These are phyloP conservation scores for Aspergillus pseudoglaucus DNA, from an alignment of 2,329 filamentous ascomycete genomes.

Conservation along the genomic window DNA sequence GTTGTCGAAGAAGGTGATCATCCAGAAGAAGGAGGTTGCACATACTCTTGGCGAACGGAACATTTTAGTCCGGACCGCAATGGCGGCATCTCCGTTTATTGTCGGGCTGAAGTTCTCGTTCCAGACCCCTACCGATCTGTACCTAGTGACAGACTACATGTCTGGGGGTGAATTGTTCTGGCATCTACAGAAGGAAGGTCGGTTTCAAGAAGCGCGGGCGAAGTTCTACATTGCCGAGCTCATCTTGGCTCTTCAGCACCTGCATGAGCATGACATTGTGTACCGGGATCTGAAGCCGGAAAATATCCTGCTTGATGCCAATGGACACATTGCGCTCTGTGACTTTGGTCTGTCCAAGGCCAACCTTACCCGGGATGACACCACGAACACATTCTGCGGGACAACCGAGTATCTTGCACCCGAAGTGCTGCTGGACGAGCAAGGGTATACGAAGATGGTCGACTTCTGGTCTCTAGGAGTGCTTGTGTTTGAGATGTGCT, in stretches of 20 bases:
- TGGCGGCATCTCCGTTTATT: constrained; percentile 93
- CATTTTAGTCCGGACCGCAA: constrained; percentile 92
- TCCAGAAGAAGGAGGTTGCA: constrained; percentile 98
- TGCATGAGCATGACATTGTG: constrained; percentile 95
- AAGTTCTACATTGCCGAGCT: constrained; percentile 99
- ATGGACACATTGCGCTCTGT: constrained; percentile 94
- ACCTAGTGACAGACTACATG: constrained; percentile 99
- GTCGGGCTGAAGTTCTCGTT: constrained; percentile 98
- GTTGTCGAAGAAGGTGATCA: constrained; percentile 97
- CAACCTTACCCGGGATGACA: constrained; percentile 93
- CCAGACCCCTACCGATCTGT: constrained; percentile 92
- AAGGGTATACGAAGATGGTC: constrained; percentile 99
- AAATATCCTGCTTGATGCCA: constrained; percentile 93
- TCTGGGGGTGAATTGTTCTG: constrained; percentile 97
- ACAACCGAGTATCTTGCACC: constrained; percentile 97
- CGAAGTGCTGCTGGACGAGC: constrained; percentile 90
- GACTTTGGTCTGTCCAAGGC: constrained; percentile 98
- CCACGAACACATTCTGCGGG: constrained; percentile 97
- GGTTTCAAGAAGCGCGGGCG: constrained; percentile 87
- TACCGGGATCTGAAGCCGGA: constrained; percentile 97
- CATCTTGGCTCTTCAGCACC: constrained; percentile 87
- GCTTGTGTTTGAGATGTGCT: constrained; percentile 99
- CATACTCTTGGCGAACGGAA: constrained; percentile 96
- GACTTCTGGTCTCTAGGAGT: constrained; percentile 99
- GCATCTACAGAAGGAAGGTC: constrained; percentile 95